Conservation (phyloP, 305 asterid species). For the Solanum hybrid region DNA sequence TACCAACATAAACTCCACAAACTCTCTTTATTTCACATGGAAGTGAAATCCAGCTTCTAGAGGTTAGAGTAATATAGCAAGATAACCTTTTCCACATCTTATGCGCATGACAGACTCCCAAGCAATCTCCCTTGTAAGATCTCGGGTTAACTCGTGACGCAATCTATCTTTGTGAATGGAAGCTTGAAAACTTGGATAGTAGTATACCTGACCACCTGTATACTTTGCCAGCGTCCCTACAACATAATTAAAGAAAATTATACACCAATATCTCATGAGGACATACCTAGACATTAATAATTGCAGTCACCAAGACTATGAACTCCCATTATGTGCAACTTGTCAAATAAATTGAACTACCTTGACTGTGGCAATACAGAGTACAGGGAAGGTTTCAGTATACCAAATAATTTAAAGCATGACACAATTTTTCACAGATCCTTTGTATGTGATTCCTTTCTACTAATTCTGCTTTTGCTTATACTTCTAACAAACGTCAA, state of each 20-base stretch:
- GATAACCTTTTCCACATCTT: constrained; percentile 95
- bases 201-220: constrained; percentile 96
- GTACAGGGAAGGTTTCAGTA: background rate
- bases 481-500: background rate
- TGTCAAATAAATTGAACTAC: background rate
- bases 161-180: constrained; percentile 62
- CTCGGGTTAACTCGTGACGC: constrained; percentile 76
- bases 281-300: background rate
- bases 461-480: background rate
- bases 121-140: constrained; percentile 93
- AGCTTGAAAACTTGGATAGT: constrained; percentile 80
- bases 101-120: constrained; percentile 99
- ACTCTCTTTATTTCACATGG: background rate
- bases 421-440: background rate
- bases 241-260: constrained; percentile 16
- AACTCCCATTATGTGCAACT: background rate
- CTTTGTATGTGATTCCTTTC: background rate
- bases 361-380: background rate
- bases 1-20: constrained; percentile 11
- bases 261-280: background rate
- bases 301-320: background rate
- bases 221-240: constrained; percentile 93
- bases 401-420: background rate
- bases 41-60: background rate
- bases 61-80: background rate